Base-by-base conservation (phyloP, 805 yeast species). In the Kluyveromyces nonfermentans region DNA sequence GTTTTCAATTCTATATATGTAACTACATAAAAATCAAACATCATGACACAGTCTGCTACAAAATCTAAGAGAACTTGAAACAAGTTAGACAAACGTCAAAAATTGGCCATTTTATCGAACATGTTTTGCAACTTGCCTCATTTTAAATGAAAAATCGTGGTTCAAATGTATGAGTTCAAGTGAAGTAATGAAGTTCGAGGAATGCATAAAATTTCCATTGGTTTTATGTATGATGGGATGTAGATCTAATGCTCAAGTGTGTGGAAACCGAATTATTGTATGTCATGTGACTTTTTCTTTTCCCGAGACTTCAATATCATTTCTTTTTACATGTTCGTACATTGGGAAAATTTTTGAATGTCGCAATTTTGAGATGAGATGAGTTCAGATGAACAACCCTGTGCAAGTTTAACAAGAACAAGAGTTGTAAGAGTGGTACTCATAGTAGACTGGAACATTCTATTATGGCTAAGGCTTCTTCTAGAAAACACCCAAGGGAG, bases 311-410 rank as follows among this genome's bases (percentile, higher is more conserved):
- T 4, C 7, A 14, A 25, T 10, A 10, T 4, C 30, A 25, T 25
- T 25, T 25, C 30, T 25, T 25, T 25, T 25, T 25, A 14, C 30
- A 25, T 25, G 7, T 4, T 25, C 9, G 12, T 25, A 6, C 9
- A 25, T 10, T 25, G 12, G 12, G 30, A 25, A 25, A 25, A 25
- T 25, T 25, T 25, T 25, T 14, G 30, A 25, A 25, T 25, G 30
- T 25, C 30, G 14, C 30, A 10, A 6, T 6, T 25, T 10, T 54
- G 55, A 48, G 57, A 56, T 54, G 60, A 51, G 60, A 48, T 51
- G 53, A 49, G 49, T 43, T 37, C 4, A 25, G 30, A 14, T 25
- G 30, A 25, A 25, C n/a, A n/a, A n/a, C n/a, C n/a, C n/a, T n/a
- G 30, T 4, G 30, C 30, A 25, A 25, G 4, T 25, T 25, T 14